Base-by-base conservation (phyloP, 306 rosid genomes). In the Quercus agrifolia region DNA sequence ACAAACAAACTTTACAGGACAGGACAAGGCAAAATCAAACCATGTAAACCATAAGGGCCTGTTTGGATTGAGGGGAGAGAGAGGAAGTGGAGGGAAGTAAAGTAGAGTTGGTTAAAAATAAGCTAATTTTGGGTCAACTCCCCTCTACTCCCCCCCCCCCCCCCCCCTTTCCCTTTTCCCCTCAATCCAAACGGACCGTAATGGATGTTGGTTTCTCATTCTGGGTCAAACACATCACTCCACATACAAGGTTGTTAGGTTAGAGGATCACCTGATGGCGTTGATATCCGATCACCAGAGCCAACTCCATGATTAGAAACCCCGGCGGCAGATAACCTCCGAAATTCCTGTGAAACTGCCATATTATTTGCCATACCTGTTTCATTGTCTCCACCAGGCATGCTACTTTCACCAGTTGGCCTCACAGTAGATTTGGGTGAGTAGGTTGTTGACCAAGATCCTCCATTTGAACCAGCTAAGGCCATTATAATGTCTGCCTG, bases 401-500 rank as follows among this genome's bases (percentile, higher is more conserved):
- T 44, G 81, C 82, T 86, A 78, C 76, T 74, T 62, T 92, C 97
- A 72, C 80, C 83, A n/a, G 81, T 84, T 2, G 66, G 84, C 83
- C 87, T 87, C 44, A 8, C 83, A 64, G 84, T 56, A 67, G 96
- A 83, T 83, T 95, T 95, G 62, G 90, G 90, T 0, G 93, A 92
- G 82, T 83, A 89, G 67, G 90, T 88, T 33, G 99, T 90, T 68
- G 99, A 95, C 98, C 99, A 95, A 70, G 98, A 95, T 67, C 96
- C 99, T 61, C 99, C 99, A 51, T 91, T 95, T 81, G 99, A 95
- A 67, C 98, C 98, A 23, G 99, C 99, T 63, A 95, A 88, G 81
- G 97, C 90, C 98, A 95, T 93, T 91, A 95, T 95, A 74, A 95
- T 88, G 70, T 95, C 98, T 72, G 97, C 98, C 99, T 95, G 96